Evolutionary conservation across 306 rosid genomes (phyloP), one percentile per base, ranked within the genome.

Genomic region (Quercus ilex): DNA sequence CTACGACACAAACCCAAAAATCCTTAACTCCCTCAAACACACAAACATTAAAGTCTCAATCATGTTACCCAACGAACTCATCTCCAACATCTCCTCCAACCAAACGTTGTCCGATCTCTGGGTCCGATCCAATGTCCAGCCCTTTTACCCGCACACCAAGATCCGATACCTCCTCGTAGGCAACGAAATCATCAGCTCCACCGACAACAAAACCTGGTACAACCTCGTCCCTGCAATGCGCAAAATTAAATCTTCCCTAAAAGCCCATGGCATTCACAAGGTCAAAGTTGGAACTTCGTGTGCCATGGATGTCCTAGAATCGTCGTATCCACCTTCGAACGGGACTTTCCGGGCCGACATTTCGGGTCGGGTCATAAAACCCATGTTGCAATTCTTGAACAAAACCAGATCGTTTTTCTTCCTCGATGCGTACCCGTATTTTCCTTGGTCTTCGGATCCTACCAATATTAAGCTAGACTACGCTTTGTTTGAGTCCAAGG

Each of bases 111-210:
- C 97, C 15, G 74, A 92, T 69, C 23, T 80, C 0, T 94, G 98
- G 97, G 76, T 94, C 19, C 79, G 19, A 20, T 12, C 83, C 46
- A 94, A 89, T 20, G 69, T 94, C 3, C 68, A 83, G 0, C 96
- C 97, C 0, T 92, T 83, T 33, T 86, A 92, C 81, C 87, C 87
- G 0, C 18, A 86, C 0, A 87, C 94, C 4, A 78, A 71, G 28
- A 92, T 94, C 69, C 97, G 98, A 0, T 89, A 88, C 88, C 90
- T 94, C 62, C 91, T 94, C 51, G 92, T 92, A 38, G 97, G 98
- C 20, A 94, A 94, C 78, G 98, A 94, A 70, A 83, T 94, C 75
- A 77, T 91, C 43, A 80, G 86, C 74, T 31, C 15, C 43, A 43
- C 90, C 73, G 43, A 71, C 11, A 86, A 82, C 31, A 35, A 73